Evolutionary conservation across 768 basidiomycete species (phyloP).

Genomic region (Lyophyllum decastes): DNA sequence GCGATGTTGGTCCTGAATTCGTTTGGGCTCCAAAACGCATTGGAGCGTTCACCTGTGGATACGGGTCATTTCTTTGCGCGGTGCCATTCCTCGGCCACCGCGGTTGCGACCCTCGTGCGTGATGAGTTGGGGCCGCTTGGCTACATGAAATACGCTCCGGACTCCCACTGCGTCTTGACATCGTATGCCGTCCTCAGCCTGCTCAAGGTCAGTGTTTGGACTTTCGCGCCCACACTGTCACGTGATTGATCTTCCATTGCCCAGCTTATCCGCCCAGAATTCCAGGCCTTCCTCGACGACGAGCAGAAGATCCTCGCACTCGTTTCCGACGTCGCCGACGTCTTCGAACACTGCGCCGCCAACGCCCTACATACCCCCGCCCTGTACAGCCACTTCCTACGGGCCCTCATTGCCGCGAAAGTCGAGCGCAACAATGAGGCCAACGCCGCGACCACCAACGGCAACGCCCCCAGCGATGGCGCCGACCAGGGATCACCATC

Average conservation of each 20-base stretch:
- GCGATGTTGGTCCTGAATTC: conserved; percentile 89
- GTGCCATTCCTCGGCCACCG: conserved; percentile 70
- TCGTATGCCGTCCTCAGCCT: conserved; percentile 93
- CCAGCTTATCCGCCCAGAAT: conserved; percentile 83
- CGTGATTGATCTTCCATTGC: conserved; percentile 3
- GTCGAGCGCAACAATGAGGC: conserved; percentile 21
- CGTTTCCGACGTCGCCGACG: conserved; percentile 80
- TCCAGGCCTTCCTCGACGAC: conserved; percentile 72
- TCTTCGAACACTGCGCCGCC: conserved; percentile 75
- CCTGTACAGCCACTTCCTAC: conserved; percentile 83
- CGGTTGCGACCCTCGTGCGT: conserved; percentile 70
- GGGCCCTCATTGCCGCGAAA: conserved; percentile 69
- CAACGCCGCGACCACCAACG: neutral
- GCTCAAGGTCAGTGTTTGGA: conserved; percentile 66
- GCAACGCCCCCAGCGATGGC: neutral
- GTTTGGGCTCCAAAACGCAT: conserved; percentile 95
- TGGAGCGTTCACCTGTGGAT: conserved; percentile 73
- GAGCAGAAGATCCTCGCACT: conserved; percentile 71
- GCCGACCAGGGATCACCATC: neutral
- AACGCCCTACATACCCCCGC: conserved; percentile 87
- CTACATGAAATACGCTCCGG: conserved; percentile 81
- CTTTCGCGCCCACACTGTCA: neutral
- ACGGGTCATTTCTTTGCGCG: conserved; percentile 85
- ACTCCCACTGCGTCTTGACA: conserved; percentile 88
- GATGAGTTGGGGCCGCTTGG: conserved; percentile 80